Conservation (phyloP, 805 yeast genomes). For the Lachancea sp. region DNA sequence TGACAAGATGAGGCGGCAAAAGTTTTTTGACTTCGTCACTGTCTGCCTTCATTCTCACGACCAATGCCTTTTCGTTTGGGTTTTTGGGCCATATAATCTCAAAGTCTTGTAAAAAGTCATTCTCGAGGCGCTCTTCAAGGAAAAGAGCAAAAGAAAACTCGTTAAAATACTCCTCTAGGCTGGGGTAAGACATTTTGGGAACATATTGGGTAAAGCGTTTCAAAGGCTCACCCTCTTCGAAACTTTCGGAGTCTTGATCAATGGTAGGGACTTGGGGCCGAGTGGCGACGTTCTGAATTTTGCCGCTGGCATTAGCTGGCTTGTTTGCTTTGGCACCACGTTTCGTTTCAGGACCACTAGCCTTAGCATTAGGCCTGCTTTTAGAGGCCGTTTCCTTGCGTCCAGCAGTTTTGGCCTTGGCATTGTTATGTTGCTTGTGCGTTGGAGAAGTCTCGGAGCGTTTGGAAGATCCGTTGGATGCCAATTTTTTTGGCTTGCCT, state of each 20-base stretch:
- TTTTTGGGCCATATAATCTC: conserved; percentile 49
- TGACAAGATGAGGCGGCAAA: conserved; percentile 45
- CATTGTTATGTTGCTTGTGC: background rate
- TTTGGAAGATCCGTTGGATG: background rate
- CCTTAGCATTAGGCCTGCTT: background rate
- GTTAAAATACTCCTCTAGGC: conserved; percentile 46
- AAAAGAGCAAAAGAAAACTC: conserved; percentile 58
- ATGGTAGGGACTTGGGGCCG: too few species aligned
- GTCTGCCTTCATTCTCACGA: conserved; percentile 20
- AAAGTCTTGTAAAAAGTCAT: conserved; percentile 42
- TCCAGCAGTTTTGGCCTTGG: background rate
- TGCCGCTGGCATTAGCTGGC: background rate
- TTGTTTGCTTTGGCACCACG: background rate
- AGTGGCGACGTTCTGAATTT: too few species aligned
- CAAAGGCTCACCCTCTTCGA: conserved; percentile 31
- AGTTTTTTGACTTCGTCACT: conserved; percentile 40
- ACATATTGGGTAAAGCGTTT: conserved; percentile 32
- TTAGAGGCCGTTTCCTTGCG: background rate
- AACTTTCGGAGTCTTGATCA: background rate
- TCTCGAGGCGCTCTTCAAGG: conserved; percentile 51
- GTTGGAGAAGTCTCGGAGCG: background rate
- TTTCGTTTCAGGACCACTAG: background rate
- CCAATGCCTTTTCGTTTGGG: conserved; percentile 33
- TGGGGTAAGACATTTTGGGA: conserved; percentile 44
- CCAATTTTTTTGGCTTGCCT: background rate